Conservation (phyloP, 2,329 filamentous ascomycete species). For the Colletotrichum melonis region DNA sequence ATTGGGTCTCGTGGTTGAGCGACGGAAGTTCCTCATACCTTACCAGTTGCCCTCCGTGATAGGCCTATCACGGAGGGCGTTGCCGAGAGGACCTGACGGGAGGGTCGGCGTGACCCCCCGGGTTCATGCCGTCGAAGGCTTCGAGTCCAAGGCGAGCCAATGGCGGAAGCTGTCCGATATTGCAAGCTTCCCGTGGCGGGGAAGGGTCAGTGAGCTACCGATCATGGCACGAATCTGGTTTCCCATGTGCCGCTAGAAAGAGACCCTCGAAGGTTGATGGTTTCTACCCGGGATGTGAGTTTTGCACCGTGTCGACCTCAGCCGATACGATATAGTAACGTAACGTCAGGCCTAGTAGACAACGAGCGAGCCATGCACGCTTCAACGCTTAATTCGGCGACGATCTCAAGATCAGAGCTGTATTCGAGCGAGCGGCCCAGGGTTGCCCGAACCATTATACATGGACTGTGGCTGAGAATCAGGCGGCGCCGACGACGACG, state of each 20-base stretch:
- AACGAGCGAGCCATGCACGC: neutral
- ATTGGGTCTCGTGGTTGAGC: neutral
- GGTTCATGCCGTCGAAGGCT: neutral
- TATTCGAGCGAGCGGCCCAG: neutral
- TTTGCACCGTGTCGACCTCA: neutral
- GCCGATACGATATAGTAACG: neutral
- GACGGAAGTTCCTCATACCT: neutral
- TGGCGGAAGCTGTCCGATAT: neutral
- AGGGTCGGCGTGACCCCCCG: neutral
- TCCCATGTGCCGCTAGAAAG: slow-evolving; percentile 11
- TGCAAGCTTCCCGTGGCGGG: slow-evolving; percentile 1
- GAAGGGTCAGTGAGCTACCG: neutral
- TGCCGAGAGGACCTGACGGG: slow-evolving; percentile 24
- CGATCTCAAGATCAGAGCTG: neutral
- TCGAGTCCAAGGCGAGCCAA: slow-evolving; percentile 8
- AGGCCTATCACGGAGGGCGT: slow-evolving; percentile 15
- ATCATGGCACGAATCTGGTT: neutral
- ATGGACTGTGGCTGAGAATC: neutral
- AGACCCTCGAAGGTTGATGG: slow-evolving; percentile 13
- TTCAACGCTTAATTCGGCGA: neutral
- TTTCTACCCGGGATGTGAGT: slow-evolving; percentile 18
- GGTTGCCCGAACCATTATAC: neutral
- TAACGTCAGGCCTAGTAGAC: neutral
- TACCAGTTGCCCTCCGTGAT: neutral
- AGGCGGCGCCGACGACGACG: too few relatives aligned